Base-by-base conservation (phyloP, 768 basidiomycete genomes). In the Macrocybe gigantea region DNA sequence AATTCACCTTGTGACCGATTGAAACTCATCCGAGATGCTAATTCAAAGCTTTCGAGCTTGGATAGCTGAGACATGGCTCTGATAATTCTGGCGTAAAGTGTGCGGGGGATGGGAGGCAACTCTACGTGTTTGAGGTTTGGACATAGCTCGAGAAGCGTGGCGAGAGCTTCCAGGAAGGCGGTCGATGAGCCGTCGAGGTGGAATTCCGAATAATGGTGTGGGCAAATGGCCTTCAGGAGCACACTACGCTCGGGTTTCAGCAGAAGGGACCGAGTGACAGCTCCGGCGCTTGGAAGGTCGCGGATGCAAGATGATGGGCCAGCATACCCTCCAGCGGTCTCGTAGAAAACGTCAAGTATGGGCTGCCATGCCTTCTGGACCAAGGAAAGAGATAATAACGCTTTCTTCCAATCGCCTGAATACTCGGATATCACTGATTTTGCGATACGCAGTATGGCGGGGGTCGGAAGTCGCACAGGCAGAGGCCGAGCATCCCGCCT, bases 351-450 rank as follows among this genome's bases (percentile, higher is more conserved):
- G 13, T 44, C 42, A n/a, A 44, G 32, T 6, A 44, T 31, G 10
- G 42, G 42, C 12, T 33, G 42, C 42, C 42, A 44, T n/a, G 42
- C 32, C 32, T 15, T 44, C 42, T 32, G 42, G 10, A 44, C 42
- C 5, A 44, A 5, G 31, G 42, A 31, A 15, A 44, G 42, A 3
- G 32, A 33, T 13, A 44, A 15, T 1, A 44, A 34, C 1, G 11
- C 7, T 5, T 31, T 33, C 12, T 34, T 44, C 42, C 42, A 44
- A 33, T 15, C 32, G 14, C 32, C n/a, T 5, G 29, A 32, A 13
- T 31, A n/a, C 22, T 15, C 35, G 42, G 32, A 33, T 31, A 44
- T 44, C 11, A 31, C 32, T 12, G 14, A 33, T 7, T 44, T 34
- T 7, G 42, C 31, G 12, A 44, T 44, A 6, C 14, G 8, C 32